Conservation (phyloP, 1,284 basidiomycete genomes). For the Ustilago lituana region DNA sequence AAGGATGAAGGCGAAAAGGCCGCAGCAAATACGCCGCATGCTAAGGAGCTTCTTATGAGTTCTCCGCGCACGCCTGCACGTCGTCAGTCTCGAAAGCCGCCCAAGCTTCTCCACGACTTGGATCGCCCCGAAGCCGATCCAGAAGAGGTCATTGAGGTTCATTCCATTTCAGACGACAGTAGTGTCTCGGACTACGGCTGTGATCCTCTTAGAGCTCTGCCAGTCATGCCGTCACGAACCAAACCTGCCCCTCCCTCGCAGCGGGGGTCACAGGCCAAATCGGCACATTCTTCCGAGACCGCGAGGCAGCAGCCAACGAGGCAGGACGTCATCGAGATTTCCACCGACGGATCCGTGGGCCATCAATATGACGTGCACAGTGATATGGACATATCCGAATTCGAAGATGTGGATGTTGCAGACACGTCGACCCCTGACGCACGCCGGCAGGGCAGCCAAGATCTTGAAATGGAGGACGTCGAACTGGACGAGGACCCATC, state of each 20-base stretch:
- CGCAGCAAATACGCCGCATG: not conserved
- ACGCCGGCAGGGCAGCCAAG: too few species aligned
- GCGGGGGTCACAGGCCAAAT: constrained; percentile 9
- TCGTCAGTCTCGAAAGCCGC: constrained; percentile 22
- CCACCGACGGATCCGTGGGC: constrained; percentile 24
- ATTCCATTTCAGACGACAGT: constrained; percentile 32
- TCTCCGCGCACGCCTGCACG: constrained; percentile 7
- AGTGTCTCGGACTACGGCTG: too few species aligned
- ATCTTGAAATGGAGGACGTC: constrained; percentile 57
- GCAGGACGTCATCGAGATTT: constrained; percentile 28
- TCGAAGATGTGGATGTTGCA: constrained; percentile 51
- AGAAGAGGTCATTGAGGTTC: constrained; percentile 46
- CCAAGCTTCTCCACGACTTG: constrained; percentile 27
- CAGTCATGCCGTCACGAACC: constrained; percentile 23
- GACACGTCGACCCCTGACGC: constrained; percentile 7
- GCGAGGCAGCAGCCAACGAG: constrained; percentile 5
- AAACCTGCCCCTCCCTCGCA: constrained; percentile 1
- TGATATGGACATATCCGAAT: constrained; percentile 45
- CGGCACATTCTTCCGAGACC: not conserved
- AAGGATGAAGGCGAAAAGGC: not conserved
- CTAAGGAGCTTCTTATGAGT: constrained; percentile 9
- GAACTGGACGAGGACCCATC: constrained; percentile 39
- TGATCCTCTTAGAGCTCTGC: too few species aligned
- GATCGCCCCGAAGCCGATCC: constrained; percentile 28
- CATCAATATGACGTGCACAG: constrained; percentile 16